Percentiles rank a stretch among this genome's conserved stretches.
These are phyloP conservation scores for Coelastrella sp. DNA, from an alignment of 139 green algal genomes.

Conservation along the genomic window DNA sequence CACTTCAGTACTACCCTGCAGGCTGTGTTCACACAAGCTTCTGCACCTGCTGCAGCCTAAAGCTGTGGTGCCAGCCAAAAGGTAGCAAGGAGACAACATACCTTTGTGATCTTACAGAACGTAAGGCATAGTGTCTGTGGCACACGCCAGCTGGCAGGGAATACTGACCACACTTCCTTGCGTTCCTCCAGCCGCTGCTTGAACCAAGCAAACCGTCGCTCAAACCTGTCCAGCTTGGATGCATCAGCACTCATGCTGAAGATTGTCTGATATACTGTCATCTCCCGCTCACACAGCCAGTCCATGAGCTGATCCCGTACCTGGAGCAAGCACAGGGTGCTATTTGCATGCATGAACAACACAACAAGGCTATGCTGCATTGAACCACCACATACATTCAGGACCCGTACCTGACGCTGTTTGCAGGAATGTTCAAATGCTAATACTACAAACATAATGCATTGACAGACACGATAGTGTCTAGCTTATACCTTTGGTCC, in stretches of 20 bases:
- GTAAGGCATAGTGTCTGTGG: slow-evolving; percentile 87
- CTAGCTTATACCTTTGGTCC: slow-evolving; percentile 78
- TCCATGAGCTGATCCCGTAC: slow-evolving; percentile 93
- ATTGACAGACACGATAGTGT: no score
- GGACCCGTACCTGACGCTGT: no score
- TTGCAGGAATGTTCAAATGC: no score
- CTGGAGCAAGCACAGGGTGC: slow-evolving; percentile 45
- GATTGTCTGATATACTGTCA: slow-evolving; percentile 89
- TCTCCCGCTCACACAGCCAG: slow-evolving; percentile 88
- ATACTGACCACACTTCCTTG: slow-evolving; percentile 86
- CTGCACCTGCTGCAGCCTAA: no score
- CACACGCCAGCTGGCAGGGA: slow-evolving; percentile 91
- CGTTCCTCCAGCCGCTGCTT: slow-evolving; percentile 64
- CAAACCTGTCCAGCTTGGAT: slow-evolving; percentile 88
- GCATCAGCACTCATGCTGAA: slow-evolving; percentile 83
- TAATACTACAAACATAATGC: no score
- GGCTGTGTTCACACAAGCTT: no score
- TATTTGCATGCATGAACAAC: no score
- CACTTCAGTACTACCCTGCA: no score
- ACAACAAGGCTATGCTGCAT: no score
- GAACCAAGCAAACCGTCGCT: slow-evolving; percentile 92
- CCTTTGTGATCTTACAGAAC: slow-evolving; percentile 97
- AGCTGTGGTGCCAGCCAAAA: no score
- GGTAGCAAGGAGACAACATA: background rate
- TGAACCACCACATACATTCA: no score